Base-by-base conservation (phyloP, 495 filamentous ascomycete species). In the Elaphomyces granulatus region DNA sequence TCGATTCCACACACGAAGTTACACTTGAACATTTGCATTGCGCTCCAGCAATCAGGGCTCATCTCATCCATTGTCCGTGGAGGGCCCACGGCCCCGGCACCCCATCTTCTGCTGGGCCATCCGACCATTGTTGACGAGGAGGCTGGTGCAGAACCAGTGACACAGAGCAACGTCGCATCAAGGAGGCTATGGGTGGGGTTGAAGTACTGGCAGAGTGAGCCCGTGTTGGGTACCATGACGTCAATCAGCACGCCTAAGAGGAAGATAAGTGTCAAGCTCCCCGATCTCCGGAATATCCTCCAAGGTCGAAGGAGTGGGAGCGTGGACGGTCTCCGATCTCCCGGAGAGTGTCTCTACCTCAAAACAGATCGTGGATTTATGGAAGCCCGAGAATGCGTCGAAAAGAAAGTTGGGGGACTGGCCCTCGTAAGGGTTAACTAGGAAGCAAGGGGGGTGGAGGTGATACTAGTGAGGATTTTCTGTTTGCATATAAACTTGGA, bases 151-250 rank as follows among this genome's bases (percentile, higher is more conserved):
- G 74, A 78, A 48, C 66, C 72, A 0, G 70, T 87, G 34, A 94
- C 85, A 17, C 74, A 77, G 38, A 74, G 69, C 47, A 96, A 95
- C 60, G 67, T 87, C 3, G 68, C 84, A 1, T 71, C 72, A 28
- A 64, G 87, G 50, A 68, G 90, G 35, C 60, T 98, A 6, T 98
- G 90, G 90, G 50, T 98, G 7, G 87, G 86, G 7, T 59, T 96
- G 50, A 96, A 96, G 66, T 98, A 98, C 67, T 86, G 72, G 73
- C 77, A 86, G 50, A 83, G 83, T 52, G 64, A 82, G 54, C 83
- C 92, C 2, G 90, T 98, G 36, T 52, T 98, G 41, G 70, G 68
- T 21, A 66, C 75, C 50, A 71, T 94, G 58, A 47, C 48, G 20
- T 59, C 86, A 61, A 64, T 93, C 34, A 79, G 72, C 50, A 90